Evolutionary conservation across 768 basidiomycete species (phyloP).

Genomic region (Rhodotorula babjevae): DNA sequence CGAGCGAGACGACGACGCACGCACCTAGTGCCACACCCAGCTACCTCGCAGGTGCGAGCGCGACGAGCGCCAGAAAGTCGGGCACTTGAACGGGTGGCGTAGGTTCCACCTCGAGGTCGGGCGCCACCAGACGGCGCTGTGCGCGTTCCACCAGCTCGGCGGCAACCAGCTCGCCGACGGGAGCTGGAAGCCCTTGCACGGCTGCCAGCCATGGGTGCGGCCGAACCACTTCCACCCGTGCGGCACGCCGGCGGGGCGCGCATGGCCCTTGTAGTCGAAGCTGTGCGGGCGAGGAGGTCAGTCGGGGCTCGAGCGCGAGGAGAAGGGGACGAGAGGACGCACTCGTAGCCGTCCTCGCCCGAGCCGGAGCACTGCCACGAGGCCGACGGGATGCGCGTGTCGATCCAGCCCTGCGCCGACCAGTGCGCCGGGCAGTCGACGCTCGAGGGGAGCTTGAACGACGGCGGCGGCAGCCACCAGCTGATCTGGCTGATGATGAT

Average conservation of each 20-base stretch:
- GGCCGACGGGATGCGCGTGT: conserved; percentile 6
- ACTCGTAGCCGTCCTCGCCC: conserved; percentile 13
- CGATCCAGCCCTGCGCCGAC: conserved; percentile 10
- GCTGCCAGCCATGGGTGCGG: conserved; percentile 4
- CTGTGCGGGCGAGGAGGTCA: background rate
- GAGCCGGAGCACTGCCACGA: background rate
- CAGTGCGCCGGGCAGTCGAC: background rate
- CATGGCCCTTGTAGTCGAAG: conserved; percentile 5
- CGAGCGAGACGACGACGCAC: too few species aligned
- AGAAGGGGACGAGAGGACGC: background rate
- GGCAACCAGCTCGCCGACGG: background rate
- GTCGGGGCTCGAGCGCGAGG: background rate
- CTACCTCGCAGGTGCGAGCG: background rate
- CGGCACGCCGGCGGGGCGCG: background rate
- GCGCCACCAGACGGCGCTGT: background rate
- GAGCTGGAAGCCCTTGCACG: background rate
- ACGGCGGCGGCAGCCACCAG: background rate
- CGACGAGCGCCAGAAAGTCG: background rate
- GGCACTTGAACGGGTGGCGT: conserved; percentile 1
- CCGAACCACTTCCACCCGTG: conserved; percentile 10
- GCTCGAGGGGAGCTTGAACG: background rate
- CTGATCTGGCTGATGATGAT: background rate
- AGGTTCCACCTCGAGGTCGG: background rate
- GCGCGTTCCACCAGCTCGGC: background rate
- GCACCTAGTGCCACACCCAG: background rate